phyloP scores from a whole-genome alignment of 2,329 filamentous ascomycete genomes.

The Xylariaceae sp. region DNA sequence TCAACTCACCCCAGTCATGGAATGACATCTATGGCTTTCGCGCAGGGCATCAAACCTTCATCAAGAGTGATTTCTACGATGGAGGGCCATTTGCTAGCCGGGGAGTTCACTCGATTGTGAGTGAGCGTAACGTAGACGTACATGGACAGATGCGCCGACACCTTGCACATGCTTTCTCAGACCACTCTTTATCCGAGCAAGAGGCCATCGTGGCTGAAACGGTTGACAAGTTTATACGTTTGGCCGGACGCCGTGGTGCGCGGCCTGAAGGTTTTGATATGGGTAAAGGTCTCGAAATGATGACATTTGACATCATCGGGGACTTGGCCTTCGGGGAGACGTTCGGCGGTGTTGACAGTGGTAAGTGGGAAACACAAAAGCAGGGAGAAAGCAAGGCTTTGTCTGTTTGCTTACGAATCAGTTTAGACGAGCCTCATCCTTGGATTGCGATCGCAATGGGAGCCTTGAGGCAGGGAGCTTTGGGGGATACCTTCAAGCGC shows the following conservation, averaged over 20 bases:
- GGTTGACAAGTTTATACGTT: constrained; percentile 24
- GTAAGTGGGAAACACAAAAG: background rate
- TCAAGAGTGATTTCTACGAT: too few species aligned
- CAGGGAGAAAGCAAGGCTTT: background rate
- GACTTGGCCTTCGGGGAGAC: constrained; percentile 19
- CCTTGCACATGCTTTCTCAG: constrained; percentile 35
- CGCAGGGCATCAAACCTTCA: too few species aligned
- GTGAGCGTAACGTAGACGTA: constrained; percentile 26
- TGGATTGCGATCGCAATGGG: constrained; percentile 30
- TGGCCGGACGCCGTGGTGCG: background rate
- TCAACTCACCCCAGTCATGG: too few species aligned
- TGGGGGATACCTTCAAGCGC: constrained; percentile 30
- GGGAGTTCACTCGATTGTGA: constrained; percentile 36
- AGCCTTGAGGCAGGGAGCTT: constrained; percentile 20
- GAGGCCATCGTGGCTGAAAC: constrained; percentile 29
- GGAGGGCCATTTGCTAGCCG: too few species aligned
- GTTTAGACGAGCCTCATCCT: constrained; percentile 15
- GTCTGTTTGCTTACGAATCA: background rate
- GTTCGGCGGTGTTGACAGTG: constrained; percentile 2
- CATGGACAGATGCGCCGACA: constrained; percentile 30
- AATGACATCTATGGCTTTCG: too few species aligned
- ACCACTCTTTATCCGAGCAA: constrained; percentile 36
- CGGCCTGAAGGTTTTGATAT: constrained; percentile 2
- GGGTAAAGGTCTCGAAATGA: constrained; percentile 10
- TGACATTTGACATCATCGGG: constrained; percentile 14